phyloP scores from a whole-genome alignment of 495 filamentous ascomycete genomes.

The Aspergillus leporis region DNA sequence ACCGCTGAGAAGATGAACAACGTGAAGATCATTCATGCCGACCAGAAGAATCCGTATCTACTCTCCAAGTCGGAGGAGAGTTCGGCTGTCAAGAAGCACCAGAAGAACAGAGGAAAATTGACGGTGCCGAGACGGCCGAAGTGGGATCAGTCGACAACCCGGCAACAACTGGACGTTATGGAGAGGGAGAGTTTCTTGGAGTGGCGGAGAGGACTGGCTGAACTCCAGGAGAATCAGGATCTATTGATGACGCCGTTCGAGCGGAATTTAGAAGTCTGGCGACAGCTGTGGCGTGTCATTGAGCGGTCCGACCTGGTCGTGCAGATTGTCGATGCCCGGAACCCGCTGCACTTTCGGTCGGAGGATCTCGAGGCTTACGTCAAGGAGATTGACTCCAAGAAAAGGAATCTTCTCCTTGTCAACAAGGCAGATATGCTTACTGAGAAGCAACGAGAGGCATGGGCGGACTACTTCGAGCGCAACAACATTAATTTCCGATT shows the following conservation, averaged over 20 bases:
- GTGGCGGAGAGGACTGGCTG: conserved; percentile 89
- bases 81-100: conserved; percentile 74
- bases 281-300: conserved; percentile 97
- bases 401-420: conserved; percentile 89
- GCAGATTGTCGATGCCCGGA: conserved; percentile 97
- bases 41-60: conserved; percentile 94
- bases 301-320: conserved; percentile 95
- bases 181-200: conserved; percentile 82
- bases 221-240: conserved; percentile 89
- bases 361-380: conserved; percentile 95
- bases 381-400: conserved; percentile 82
- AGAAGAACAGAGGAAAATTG: conserved; percentile 69
- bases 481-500: conserved; percentile 85
- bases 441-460: conserved; percentile 73
- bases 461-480: conserved; percentile 86
- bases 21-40: conserved; percentile 94
- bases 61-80: conserved; percentile 86
- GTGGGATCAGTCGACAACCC: conserved; percentile 85
- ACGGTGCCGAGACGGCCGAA: conserved; percentile 88
- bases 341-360: conserved; percentile 89
- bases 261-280: conserved; percentile 96
- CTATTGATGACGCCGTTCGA: conserved; percentile 98
- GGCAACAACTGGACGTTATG: conserved; percentile 71
- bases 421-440: conserved; percentile 99
- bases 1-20: conserved; percentile 98